Conservation (phyloP, 768 basidiomycete genomes). For the Pleurotus platypus region DNA sequence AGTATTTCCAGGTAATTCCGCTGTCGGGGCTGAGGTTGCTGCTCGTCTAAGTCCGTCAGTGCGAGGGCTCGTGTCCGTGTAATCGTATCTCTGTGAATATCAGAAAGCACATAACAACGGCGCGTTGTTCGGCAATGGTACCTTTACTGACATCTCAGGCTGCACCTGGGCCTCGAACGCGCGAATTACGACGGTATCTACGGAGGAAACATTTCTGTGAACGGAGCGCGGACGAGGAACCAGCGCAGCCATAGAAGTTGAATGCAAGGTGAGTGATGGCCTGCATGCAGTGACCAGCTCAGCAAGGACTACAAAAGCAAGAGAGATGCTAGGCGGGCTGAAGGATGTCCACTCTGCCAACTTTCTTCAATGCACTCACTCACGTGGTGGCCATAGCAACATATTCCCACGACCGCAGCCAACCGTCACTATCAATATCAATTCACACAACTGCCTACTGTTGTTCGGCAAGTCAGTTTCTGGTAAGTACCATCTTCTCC, state of each 20-base stretch:
- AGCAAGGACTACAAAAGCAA: constrained; percentile 7
- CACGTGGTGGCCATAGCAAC: constrained; percentile 6
- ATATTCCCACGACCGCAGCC: constrained; percentile 3
- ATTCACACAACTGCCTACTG: constrained; percentile 1
- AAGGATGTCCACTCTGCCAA: neutral
- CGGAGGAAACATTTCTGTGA: too few relatives aligned
- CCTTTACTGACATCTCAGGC: too few relatives aligned
- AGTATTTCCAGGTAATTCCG: too few relatives aligned
- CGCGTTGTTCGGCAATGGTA: too few relatives aligned
- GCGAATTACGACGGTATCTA: too few relatives aligned
- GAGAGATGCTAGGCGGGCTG: neutral
- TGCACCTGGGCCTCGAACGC: too few relatives aligned
- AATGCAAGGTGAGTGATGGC: neutral
- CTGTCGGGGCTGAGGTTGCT: too few relatives aligned
- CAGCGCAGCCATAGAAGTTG: neutral
- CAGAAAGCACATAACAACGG: too few relatives aligned
- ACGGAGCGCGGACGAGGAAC: too few relatives aligned
- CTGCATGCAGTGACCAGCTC: constrained; percentile 3
- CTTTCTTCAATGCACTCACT: neutral
- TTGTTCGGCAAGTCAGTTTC: neutral
- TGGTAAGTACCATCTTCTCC: constrained; percentile 3
- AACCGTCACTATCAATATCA: constrained; percentile 6
- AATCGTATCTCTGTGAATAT: too few relatives aligned
- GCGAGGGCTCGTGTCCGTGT: too few relatives aligned
- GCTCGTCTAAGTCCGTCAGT: too few relatives aligned